phyloP scores from a whole-genome alignment of 331 rosid species.

The Spiraea crenata region DNA sequence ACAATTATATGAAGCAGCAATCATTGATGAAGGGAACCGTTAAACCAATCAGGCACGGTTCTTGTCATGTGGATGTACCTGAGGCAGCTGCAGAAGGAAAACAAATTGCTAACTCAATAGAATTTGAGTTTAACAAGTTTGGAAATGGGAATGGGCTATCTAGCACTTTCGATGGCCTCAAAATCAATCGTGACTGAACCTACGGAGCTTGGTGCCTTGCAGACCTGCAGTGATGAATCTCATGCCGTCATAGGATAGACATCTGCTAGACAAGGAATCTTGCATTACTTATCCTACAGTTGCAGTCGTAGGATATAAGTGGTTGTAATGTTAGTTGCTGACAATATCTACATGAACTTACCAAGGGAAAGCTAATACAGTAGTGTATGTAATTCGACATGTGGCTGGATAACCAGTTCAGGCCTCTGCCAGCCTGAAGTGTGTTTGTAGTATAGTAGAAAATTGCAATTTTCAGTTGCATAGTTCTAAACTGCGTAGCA shows the following conservation, averaged over 20 bases:
- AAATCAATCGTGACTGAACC: constrained; percentile 36
- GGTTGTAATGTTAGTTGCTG: constrained; percentile 27
- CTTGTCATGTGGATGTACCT: constrained; percentile 74
- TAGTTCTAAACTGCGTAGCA: constrained; percentile 2
- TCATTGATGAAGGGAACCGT: constrained; percentile 41
- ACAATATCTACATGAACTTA: constrained; percentile 16
- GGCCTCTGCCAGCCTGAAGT: constrained; percentile 26
- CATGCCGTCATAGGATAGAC: background rate
- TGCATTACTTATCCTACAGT: constrained; percentile 17
- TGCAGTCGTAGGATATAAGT: constrained; percentile 17
- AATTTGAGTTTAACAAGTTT: constrained; percentile 60
- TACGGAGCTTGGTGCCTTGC: background rate
- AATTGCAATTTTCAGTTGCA: constrained; percentile 23
- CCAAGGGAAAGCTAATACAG: constrained; percentile 7
- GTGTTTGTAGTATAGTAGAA: constrained; percentile 20
- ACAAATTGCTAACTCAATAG: constrained; percentile 53
- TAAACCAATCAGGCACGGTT: constrained; percentile 68
- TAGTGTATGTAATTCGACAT: constrained; percentile 25
- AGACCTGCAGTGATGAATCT: constrained; percentile 12
- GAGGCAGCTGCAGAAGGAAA: constrained; percentile 57
- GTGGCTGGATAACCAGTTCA: constrained; percentile 30
- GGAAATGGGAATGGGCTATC: constrained; percentile 44
- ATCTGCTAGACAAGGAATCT: constrained; percentile 13
- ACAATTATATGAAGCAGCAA: constrained; percentile 64
- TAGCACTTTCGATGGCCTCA: constrained; percentile 38